Evolutionary conservation across 108 stramenopile species (phyloP), one percentile per base, ranked within the genome.

Genomic region (Parietichytrium sp.): DNA sequence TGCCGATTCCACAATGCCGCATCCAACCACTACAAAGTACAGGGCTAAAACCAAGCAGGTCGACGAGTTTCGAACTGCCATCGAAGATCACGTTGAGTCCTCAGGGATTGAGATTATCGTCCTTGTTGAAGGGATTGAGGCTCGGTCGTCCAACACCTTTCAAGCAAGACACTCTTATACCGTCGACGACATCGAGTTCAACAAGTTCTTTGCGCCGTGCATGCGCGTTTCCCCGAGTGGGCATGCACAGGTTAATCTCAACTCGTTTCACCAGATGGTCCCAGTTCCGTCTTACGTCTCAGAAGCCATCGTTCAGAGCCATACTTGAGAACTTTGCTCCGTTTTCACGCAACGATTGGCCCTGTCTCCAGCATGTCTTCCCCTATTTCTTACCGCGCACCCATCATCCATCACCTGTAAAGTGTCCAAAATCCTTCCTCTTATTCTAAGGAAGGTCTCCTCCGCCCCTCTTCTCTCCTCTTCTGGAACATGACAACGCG

Each of bases 111-210:
- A 81, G 54, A 29, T 81, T 8, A 51, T 81, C 29, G 54, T 81
- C 29, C 25, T 81, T 29, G 81, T 81, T 30, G 81, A 81, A 33
- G 81, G 52, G 16, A 55, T 72, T n/a, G 81, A 81, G 26, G n/a
- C 54, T 8, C 36, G 20, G 3, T 51, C 81, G 26, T 55, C 55
- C 6, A 47, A 47, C 42, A 72, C 61, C 26, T 92, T 93, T 55
- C 90, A 93, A 79, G 91, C 93, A 16, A 48, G 92, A 30, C 93
- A 95, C 61, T 87, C 86, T 3, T 93, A 95, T 85, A 91, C 87
- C 48, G 55, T 84, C 26, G 92, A 92, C 26, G 92, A 95, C 80
- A 92, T 95, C 80, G 90, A 85, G 42, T 95, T 89, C 83, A 90
- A 87, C 30, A 88, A 82, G 15, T 78, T 85, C 20, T 93, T 93